phyloP scores from a whole-genome alignment of 164 flowering plant genomes.

The Dillenia suffruticosa region DNA sequence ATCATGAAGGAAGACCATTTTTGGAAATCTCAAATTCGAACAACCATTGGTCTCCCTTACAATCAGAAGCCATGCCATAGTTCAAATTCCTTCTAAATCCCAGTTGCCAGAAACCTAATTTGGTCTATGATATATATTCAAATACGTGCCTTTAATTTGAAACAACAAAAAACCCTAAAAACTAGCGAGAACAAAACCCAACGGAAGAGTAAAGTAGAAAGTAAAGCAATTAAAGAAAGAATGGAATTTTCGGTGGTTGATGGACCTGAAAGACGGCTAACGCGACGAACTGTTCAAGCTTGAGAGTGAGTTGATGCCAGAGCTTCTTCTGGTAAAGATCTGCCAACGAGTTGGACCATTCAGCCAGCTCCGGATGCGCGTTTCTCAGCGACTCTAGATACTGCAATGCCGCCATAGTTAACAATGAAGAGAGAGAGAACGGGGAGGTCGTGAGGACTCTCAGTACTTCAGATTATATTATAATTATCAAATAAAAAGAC shows the following conservation, averaged over 20 bases:
- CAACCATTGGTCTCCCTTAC: no score
- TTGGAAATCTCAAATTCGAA: no score
- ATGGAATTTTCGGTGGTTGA: background rate
- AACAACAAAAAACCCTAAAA: background rate
- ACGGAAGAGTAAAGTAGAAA: background rate
- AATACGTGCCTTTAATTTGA: no score
- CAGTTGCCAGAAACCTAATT: no score
- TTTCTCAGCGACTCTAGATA: conserved; percentile 70
- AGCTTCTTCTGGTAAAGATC: conserved; percentile 96
- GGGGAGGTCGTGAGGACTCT: background rate
- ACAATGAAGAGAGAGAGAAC: background rate
- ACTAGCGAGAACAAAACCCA: background rate
- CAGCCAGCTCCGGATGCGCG: conserved; percentile 81
- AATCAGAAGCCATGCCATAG: no score
- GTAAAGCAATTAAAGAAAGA: background rate
- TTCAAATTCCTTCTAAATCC: no score
- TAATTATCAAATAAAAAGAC: no score
- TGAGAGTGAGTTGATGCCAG: conserved; percentile 95
- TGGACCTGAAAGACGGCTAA: conserved; percentile 71
- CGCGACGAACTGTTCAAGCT: conserved; percentile 91
- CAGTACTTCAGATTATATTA: background rate
- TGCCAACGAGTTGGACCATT: conserved; percentile 77
- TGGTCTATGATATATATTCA: no score
- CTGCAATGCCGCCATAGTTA: conserved; percentile 72
- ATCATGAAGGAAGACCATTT: no score